These are phyloP conservation scores for Apophysomyces elegans DNA, from an alignment of 371 early-diverging fungal genomes.

Conservation along the genomic window DNA sequence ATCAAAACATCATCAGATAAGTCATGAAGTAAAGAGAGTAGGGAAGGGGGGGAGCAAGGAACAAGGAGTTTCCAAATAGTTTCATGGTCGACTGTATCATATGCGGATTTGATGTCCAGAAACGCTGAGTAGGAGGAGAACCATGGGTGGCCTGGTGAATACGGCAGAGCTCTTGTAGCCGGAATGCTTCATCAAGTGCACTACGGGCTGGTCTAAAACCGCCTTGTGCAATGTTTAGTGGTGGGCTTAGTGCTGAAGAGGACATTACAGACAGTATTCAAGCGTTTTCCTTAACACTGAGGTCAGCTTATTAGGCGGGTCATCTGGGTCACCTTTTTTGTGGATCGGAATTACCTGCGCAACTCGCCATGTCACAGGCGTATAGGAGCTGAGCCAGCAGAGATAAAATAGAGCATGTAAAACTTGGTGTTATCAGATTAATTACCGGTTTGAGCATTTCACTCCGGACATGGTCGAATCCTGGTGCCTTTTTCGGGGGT, in stretches of 20 bases:
- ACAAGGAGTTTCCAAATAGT: too few relatives aligned
- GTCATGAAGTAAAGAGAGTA: too few relatives aligned
- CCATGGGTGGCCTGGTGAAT: slow-evolving; percentile 13
- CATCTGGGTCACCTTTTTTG: not conserved
- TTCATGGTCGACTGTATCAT: too few relatives aligned
- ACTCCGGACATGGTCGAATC: slow-evolving; percentile 27
- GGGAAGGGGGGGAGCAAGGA: too few relatives aligned
- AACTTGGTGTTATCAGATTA: slow-evolving; percentile 1
- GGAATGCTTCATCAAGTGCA: slow-evolving; percentile 29
- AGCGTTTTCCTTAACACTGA: too few relatives aligned
- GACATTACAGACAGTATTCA: slow-evolving; percentile 10
- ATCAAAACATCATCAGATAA: too few relatives aligned
- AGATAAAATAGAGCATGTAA: slow-evolving; percentile 17
- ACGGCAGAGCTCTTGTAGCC: slow-evolving; percentile 19
- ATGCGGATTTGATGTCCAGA: too few relatives aligned
- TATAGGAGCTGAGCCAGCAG: slow-evolving; percentile 29
- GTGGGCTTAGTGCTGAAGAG: not conserved
- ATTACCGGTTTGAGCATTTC: slow-evolving; percentile 31
- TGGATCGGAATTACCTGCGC: slow-evolving; percentile 30
- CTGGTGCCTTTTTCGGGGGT: slow-evolving; percentile 22
- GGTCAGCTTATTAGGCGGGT: too few relatives aligned
- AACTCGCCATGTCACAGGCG: slow-evolving; percentile 25
- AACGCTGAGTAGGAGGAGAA: too few relatives aligned
- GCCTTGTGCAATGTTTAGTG: slow-evolving; percentile 30
- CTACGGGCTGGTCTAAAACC: slow-evolving; percentile 25